A percentile compares a stretch with the other conserved stretches of the same genome.
These are phyloP conservation scores for Hydnum rufescens DNA, from an alignment of 768 basidiomycete species.

Conservation along the genomic window DNA sequence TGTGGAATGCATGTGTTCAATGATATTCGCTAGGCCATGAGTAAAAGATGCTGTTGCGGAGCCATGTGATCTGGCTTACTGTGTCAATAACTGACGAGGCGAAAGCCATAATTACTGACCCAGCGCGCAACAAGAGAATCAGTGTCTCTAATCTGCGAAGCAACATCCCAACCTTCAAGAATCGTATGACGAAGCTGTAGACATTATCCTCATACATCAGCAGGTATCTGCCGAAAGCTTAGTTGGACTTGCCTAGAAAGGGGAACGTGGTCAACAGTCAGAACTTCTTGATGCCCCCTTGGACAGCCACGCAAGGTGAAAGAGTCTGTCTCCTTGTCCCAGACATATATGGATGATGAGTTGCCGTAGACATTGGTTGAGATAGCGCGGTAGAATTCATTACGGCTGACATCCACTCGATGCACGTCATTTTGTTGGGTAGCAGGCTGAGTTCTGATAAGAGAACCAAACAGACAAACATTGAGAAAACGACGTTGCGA, in stretches of 20 bases:
- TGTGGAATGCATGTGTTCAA: slow-evolving; percentile 27
- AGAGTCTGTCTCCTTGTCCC: slow-evolving; percentile 34
- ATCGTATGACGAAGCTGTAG: slow-evolving; percentile 39
- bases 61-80: slow-evolving; percentile 24
- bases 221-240: no score
- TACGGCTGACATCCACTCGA: no score
- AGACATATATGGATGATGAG: slow-evolving; percentile 44
- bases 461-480: no score
- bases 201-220: no score
- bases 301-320: slow-evolving; percentile 29
- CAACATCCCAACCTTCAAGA: slow-evolving; percentile 46
- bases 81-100: slow-evolving; percentile 5
- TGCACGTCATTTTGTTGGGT: no score
- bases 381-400: slow-evolving; percentile 33
- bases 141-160: slow-evolving; percentile 46
- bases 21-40: slow-evolving; percentile 38
- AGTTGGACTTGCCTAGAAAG: no score
- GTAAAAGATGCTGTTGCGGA: slow-evolving; percentile 46
- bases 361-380: slow-evolving; percentile 40
- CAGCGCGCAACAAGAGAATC: slow-evolving; percentile 25
- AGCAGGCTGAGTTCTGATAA: no score
- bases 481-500: no score
- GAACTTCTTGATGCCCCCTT: no score
- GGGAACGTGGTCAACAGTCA: slow-evolving; percentile 39
- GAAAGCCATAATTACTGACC: slow-evolving; percentile 20